Percentiles rank a stretch among this genome's conserved stretches.
phyloP scores from a whole-genome alignment of 352 stramenopile genomes.

The Chrysophaeum taylorii region DNA sequence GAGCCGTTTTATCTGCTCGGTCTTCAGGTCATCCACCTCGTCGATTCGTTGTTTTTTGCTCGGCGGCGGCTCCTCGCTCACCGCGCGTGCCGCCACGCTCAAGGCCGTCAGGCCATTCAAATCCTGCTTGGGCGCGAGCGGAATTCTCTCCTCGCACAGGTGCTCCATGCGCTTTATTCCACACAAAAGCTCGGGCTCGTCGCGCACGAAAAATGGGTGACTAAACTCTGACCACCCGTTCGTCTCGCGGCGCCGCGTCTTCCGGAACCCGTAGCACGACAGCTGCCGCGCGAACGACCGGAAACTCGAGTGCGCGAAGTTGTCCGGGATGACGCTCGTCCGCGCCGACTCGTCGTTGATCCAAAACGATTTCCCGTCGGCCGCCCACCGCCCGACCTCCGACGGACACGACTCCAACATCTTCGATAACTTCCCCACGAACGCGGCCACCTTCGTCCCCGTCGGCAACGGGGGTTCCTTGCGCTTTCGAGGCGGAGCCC shows the following conservation, averaged over 20 bases:
- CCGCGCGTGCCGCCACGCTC: too few species aligned
- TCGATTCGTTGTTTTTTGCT: too few species aligned
- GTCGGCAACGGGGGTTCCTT: too few species aligned
- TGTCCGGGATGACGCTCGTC: neutral
- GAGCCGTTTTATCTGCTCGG: too few species aligned
- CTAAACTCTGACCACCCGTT: neutral
- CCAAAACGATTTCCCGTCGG: neutral
- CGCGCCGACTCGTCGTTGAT: neutral
- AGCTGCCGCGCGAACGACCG: conserved; percentile 5
- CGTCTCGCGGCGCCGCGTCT: conserved; percentile 3
- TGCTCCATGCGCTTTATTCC: conserved; percentile 13
- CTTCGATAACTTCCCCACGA: too few species aligned
- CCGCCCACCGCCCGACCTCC: neutral
- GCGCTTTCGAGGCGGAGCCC: too few species aligned
- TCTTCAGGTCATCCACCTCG: too few species aligned
- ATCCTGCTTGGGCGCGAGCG: too few species aligned
- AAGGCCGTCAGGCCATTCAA: too few species aligned
- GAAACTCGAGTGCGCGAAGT: conserved; percentile 13
- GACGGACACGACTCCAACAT: neutral
- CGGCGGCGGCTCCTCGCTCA: too few species aligned
- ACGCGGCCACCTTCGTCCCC: too few species aligned
- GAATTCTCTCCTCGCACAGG: neutral
- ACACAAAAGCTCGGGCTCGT: neutral
- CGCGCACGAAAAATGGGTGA: neutral
- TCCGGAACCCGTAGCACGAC: conserved; percentile 9